Evolutionary conservation across 176 grass and related monocot species (phyloP).

Genomic region (Oryza coarctata): DNA sequence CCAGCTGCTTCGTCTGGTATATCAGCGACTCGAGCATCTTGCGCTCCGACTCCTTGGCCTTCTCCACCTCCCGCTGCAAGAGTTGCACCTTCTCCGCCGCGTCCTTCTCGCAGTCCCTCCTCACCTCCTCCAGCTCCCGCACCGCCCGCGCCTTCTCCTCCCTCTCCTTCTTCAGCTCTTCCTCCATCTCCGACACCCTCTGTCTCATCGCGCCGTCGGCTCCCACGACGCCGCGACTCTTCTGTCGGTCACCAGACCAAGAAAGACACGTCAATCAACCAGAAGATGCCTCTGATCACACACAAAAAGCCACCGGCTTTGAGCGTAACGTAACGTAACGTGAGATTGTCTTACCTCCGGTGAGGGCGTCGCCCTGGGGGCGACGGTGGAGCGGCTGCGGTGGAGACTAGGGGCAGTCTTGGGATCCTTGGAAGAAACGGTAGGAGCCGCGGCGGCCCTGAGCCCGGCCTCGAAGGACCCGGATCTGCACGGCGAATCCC

Average conservation of each 20-base stretch:
- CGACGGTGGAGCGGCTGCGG: slow-evolving; percentile 39
- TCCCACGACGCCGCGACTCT: background rate
- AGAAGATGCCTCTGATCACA: background rate
- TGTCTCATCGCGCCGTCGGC: slow-evolving; percentile 43
- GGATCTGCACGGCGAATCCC: slow-evolving; percentile 52
- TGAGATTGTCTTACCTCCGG: slow-evolving; percentile 26
- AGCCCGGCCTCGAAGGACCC: slow-evolving; percentile 54
- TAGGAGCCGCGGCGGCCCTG: slow-evolving; percentile 3
- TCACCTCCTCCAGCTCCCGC: slow-evolving; percentile 47
- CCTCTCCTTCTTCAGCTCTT: slow-evolving; percentile 57
- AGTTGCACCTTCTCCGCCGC: slow-evolving; percentile 32
- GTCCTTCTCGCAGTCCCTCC: slow-evolving; percentile 1
- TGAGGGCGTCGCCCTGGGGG: slow-evolving; percentile 26
- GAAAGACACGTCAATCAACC: slow-evolving; percentile 9
- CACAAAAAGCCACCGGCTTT: background rate
- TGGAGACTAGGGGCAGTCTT: slow-evolving; percentile 35
- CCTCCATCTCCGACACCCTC: slow-evolving; percentile 55
- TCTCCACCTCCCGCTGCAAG: slow-evolving; percentile 61
- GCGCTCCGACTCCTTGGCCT: slow-evolving; percentile 82
- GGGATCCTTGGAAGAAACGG: slow-evolving; percentile 9
- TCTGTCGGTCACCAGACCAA: slow-evolving; percentile 17
- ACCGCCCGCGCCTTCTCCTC: slow-evolving; percentile 52
- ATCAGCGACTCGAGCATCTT: slow-evolving; percentile 89
- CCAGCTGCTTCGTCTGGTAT: slow-evolving; percentile 81
- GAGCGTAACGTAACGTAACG: background rate